Conservation (phyloP, 768 basidiomycete genomes). For the Suillus variegatus region DNA sequence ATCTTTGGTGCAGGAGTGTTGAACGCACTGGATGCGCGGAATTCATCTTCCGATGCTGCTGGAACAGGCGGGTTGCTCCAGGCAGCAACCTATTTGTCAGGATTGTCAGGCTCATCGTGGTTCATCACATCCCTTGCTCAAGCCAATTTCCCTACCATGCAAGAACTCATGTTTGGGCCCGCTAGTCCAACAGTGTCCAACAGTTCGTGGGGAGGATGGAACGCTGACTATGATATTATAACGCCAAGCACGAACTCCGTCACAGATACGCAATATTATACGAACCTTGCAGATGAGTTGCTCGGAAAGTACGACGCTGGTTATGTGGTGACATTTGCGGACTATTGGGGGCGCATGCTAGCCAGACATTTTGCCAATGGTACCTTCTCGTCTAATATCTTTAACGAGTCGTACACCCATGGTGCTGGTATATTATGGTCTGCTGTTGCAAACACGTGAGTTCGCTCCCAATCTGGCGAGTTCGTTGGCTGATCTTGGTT, state of each 20-base stretch:
- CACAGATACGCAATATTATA: conserved; percentile 19
- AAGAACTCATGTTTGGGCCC: conserved; percentile 39
- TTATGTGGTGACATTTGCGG: conserved; percentile 31
- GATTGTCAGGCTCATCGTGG: conserved; percentile 49
- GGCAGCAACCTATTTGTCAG: conserved; percentile 51
- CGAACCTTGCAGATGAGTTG: conserved; percentile 25
- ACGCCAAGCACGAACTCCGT: conserved; percentile 21
- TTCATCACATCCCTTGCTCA: conserved; percentile 41
- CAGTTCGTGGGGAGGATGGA: conserved; percentile 36
- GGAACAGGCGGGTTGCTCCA: conserved; percentile 57
- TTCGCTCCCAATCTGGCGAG: not conserved
- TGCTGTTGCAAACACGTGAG: conserved; percentile 33
- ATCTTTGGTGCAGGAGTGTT: conserved; percentile 54
- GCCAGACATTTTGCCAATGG: conserved; percentile 42
- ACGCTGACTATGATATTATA: conserved; percentile 22
- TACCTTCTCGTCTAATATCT: conserved; percentile 34
- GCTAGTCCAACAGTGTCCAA: conserved; percentile 15
- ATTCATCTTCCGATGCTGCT: conserved; percentile 38
- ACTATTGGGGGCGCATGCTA: conserved; percentile 28
- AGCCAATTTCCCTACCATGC: conserved; percentile 41
- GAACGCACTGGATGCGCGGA: conserved; percentile 51
- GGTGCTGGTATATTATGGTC: conserved; percentile 39
- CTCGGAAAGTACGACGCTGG: conserved; percentile 33
- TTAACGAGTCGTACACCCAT: conserved; percentile 29
- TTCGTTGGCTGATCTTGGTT: conserved; percentile 4